A percentile compares a stretch with the other conserved stretches of the same genome.
Evolutionary conservation across 2,329 filamentous ascomycete species (phyloP).

Genomic region (Aspergillus fumigatiaffinis): DNA sequence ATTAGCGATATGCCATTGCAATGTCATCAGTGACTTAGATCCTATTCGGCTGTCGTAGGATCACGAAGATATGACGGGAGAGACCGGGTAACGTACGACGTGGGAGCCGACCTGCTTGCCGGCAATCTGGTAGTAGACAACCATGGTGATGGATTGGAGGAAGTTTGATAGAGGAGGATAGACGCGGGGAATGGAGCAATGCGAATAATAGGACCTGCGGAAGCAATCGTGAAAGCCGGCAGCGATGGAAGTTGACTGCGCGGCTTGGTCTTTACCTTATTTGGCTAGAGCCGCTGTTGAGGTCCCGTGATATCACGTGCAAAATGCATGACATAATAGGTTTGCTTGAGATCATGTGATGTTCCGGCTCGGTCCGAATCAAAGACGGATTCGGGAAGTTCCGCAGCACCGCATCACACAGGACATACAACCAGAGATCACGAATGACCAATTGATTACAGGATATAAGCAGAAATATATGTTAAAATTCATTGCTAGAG

Average conservation of each 20-base stretch:
- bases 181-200: constrained; percentile 20
- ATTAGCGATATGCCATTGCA: constrained; percentile 4
- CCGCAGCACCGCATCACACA: background rate
- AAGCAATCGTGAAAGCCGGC: constrained; percentile 10
- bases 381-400: constrained; percentile 14
- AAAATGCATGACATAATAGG: background rate
- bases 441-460: background rate
- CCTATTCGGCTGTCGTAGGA: background rate
- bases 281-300: constrained; percentile 1
- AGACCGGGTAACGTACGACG: constrained; percentile 39
- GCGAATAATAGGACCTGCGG: constrained; percentile 24
- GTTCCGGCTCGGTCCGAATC: constrained; percentile 15
- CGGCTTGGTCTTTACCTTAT: constrained; percentile 6
- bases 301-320: background rate
- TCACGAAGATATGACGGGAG: background rate
- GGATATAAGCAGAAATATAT: background rate
- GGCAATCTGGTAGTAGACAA: constrained; percentile 49
- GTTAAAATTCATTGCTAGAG: background rate
- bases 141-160: constrained; percentile 41
- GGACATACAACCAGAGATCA: no score
- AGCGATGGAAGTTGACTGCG: constrained; percentile 16
- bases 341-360: constrained; percentile 16
- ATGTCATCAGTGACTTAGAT: background rate
- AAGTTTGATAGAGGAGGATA: constrained; percentile 18
- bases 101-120: constrained; percentile 52